Conservation (phyloP, 1,284 basidiomycete genomes). For the Ganoderma lucidum region DNA sequence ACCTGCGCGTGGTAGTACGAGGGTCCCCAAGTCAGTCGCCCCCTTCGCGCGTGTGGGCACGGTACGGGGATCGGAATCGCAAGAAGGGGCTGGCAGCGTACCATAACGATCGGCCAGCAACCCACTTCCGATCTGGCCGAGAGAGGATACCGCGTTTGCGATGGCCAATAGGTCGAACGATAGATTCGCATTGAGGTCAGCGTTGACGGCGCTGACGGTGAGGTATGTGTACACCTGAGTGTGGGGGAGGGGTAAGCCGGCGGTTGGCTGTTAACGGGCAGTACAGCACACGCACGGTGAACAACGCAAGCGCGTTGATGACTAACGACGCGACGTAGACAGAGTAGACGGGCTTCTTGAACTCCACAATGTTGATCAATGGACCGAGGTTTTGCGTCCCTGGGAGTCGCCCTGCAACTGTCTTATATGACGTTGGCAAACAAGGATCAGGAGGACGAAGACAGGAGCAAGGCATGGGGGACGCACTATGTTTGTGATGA, state of each 20-base stretch:
- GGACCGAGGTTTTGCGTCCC: background rate
- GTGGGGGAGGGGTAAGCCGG: background rate
- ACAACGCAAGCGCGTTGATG: background rate
- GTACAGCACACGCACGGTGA: background rate
- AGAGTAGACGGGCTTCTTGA: background rate
- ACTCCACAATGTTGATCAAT: background rate
- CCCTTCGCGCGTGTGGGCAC: no score
- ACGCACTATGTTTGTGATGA: slow-evolving; percentile 49
- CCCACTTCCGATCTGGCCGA: slow-evolving; percentile 50
- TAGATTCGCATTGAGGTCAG: slow-evolving; percentile 44
- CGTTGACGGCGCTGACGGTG: slow-evolving; percentile 17
- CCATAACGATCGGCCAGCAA: slow-evolving; percentile 49
- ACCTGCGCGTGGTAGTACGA: slow-evolving; percentile 51
- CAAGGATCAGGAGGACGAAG: background rate
- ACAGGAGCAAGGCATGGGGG: no score
- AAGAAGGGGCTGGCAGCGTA: slow-evolving; percentile 10
- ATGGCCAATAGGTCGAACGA: slow-evolving; percentile 55
- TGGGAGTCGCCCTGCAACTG: background rate
- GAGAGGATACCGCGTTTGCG: slow-evolving; percentile 48
- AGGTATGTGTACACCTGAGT: background rate
- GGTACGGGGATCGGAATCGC: no score
- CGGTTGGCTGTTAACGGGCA: background rate
- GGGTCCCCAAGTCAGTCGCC: no score
- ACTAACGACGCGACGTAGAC: background rate
- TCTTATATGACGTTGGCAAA: background rate